A percentile compares a stretch with the other conserved stretches of the same genome.
phyloP scores from a whole-genome alignment of 2,329 filamentous ascomycete genomes.

The Penicillium fuscoglaucum region DNA sequence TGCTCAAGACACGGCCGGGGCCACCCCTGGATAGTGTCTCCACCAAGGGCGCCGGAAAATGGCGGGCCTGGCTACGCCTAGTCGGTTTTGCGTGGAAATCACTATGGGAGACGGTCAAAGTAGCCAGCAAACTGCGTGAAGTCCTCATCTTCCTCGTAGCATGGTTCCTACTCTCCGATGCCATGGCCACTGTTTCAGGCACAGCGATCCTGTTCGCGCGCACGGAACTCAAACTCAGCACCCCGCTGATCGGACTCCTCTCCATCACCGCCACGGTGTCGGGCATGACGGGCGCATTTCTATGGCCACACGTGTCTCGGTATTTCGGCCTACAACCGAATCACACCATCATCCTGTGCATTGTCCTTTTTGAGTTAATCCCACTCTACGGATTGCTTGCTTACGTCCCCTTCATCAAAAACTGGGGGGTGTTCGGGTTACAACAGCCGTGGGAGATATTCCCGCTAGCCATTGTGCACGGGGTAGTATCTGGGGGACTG shows the following conservation, averaged over 20 bases:
- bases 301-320: slow-evolving; percentile 75
- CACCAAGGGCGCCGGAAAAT: slow-evolving; percentile 19
- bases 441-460: slow-evolving; percentile 95
- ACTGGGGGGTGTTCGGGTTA: slow-evolving; percentile 73
- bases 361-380: slow-evolving; percentile 84
- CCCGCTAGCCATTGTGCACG: slow-evolving; percentile 79
- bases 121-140: slow-evolving; percentile 70
- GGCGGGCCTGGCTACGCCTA: slow-evolving; percentile 63
- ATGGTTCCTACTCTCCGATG: slow-evolving; percentile 90
- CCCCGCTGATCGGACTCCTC: slow-evolving; percentile 78
- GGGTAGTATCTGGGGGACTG: slow-evolving; percentile 81
- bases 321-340: slow-evolving; percentile 67
- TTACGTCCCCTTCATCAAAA: slow-evolving; percentile 73
- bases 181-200: slow-evolving; percentile 84
- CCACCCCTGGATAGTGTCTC: slow-evolving; percentile 56
- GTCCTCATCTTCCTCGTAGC: slow-evolving; percentile 78
- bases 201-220: slow-evolving; percentile 92
- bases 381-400: slow-evolving; percentile 83
- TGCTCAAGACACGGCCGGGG: slow-evolving; percentile 79
- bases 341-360: slow-evolving; percentile 85
- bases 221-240: slow-evolving; percentile 79
- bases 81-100: slow-evolving; percentile 79
- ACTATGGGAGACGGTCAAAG: slow-evolving; percentile 70
- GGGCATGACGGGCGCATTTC: slow-evolving; percentile 79
- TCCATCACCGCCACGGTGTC: slow-evolving; percentile 81